Conservation (phyloP, 495 filamentous ascomycete genomes). For the Trichoderma erinaceum region DNA sequence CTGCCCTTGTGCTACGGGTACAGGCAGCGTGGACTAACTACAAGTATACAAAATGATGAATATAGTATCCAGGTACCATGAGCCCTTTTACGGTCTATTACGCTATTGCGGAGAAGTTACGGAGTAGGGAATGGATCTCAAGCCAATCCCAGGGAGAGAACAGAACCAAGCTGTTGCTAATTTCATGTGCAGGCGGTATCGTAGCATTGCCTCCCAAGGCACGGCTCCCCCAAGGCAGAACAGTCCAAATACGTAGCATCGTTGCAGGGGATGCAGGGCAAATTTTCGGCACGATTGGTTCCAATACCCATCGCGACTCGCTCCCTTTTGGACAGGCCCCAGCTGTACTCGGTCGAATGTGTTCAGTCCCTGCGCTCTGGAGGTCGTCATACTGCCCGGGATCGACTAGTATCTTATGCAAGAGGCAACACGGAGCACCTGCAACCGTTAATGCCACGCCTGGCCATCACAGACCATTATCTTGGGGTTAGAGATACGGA, state of each 20-base stretch:
- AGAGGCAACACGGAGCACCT: neutral
- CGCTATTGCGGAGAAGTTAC: neutral
- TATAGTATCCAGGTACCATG: neutral
- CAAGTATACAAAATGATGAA: too few species aligned
- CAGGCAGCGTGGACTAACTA: too few species aligned
- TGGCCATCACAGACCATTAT: neutral
- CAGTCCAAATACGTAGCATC: neutral
- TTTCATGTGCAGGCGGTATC: conserved; percentile 3
- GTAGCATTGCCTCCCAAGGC: conserved; percentile 12
- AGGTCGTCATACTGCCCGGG: neutral
- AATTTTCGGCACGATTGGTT: neutral
- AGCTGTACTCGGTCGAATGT: neutral
- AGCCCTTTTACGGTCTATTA: neutral
- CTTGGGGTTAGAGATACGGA: neutral
- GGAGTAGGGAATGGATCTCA: neutral
- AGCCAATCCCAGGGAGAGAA: neutral
- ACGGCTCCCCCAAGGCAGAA: neutral
- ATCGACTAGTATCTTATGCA: neutral
- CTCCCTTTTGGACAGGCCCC: neutral
- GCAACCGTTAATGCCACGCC: neutral
- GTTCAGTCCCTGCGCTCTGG: neutral
- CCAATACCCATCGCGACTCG: neutral
- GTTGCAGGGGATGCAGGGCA: neutral
- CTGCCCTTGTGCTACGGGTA: neutral
- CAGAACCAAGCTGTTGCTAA: neutral